phyloP scores from a whole-genome alignment of 805 yeast genomes.

The Naumovozyma castellii region DNA sequence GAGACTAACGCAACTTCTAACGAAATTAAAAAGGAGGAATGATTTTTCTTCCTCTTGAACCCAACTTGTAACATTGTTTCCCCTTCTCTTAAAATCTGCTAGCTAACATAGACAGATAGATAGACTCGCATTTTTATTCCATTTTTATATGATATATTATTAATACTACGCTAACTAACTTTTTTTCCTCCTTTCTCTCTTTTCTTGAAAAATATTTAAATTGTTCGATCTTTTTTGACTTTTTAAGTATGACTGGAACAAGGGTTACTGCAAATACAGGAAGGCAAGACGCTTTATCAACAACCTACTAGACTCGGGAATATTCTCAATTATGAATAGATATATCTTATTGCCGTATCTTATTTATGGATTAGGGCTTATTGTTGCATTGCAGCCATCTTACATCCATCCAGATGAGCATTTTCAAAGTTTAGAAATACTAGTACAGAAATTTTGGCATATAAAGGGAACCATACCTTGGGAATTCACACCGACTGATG shows the following conservation, averaged over 20 bases:
- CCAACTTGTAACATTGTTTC: background rate
- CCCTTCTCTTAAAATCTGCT: too few relatives aligned
- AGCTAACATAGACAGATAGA: too few relatives aligned
- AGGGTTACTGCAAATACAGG: background rate
- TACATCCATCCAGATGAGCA: conserved; percentile 98
- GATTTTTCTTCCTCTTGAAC: background rate
- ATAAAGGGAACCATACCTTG: conserved; percentile 47
- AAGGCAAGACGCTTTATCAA: too few relatives aligned
- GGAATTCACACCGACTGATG: conserved; percentile 53
- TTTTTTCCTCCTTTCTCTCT: too few relatives aligned
- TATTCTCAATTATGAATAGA: background rate
- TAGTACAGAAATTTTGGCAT: conserved; percentile 23
- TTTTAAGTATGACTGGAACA: too few relatives aligned
- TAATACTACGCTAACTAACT: too few relatives aligned
- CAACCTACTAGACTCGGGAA: too few relatives aligned
- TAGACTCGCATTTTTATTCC: too few relatives aligned
- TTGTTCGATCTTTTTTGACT: too few relatives aligned
- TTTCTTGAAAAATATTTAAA: too few relatives aligned
- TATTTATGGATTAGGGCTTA: conserved; percentile 26
- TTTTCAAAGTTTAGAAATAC: conserved; percentile 77
- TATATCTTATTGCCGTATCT: background rate
- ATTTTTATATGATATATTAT: too few relatives aligned
- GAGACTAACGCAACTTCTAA: background rate
- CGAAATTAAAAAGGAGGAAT: background rate
- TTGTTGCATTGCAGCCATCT: conserved; percentile 58